Conservation (phyloP, 2,329 filamentous ascomycete genomes). For the Periglandula ipomoeae region DNA sequence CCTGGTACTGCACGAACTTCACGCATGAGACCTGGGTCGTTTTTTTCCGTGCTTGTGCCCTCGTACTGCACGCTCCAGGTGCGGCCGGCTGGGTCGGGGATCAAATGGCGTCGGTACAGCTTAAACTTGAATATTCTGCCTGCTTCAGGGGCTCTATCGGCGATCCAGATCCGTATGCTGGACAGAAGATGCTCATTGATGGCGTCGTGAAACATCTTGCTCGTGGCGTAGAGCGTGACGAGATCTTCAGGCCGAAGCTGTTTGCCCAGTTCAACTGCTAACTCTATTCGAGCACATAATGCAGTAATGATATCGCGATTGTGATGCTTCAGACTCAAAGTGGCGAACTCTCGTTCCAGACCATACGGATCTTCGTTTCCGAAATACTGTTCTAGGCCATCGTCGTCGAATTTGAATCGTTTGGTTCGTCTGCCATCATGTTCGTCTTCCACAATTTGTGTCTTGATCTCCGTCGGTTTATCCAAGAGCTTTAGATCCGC, state of each 20-base stretch:
- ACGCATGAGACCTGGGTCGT: constrained; percentile 10
- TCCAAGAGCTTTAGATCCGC: constrained; percentile 6
- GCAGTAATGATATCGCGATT: constrained; percentile 34
- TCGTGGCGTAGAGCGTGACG: constrained; percentile 55
- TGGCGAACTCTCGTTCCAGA: neutral
- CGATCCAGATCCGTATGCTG: constrained; percentile 47
- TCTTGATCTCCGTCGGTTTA: neutral
- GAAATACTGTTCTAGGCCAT: constrained; percentile 20
- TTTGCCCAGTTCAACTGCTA: constrained; percentile 46
- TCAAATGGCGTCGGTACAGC: constrained; percentile 47
- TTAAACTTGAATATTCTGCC: constrained; percentile 50
- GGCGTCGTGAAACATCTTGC: constrained; percentile 50
- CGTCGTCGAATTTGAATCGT: constrained; percentile 20
- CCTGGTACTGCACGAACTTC: constrained; percentile 47
- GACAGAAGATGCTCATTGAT: constrained; percentile 51
- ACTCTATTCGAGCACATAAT: constrained; percentile 36
- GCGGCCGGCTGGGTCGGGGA: constrained; percentile 48
- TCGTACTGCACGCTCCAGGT: constrained; percentile 22
- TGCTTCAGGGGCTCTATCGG: constrained; percentile 43
- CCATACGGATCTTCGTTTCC: constrained; percentile 20
- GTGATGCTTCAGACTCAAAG: constrained; percentile 12
- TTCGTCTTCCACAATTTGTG: constrained; percentile 8
- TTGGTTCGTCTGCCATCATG: constrained; percentile 12
- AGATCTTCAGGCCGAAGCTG: constrained; percentile 47
- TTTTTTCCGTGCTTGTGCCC: neutral